Base-by-base conservation (phyloP, 192 early-diverging fungal genomes). In the Dispira parvispora region DNA sequence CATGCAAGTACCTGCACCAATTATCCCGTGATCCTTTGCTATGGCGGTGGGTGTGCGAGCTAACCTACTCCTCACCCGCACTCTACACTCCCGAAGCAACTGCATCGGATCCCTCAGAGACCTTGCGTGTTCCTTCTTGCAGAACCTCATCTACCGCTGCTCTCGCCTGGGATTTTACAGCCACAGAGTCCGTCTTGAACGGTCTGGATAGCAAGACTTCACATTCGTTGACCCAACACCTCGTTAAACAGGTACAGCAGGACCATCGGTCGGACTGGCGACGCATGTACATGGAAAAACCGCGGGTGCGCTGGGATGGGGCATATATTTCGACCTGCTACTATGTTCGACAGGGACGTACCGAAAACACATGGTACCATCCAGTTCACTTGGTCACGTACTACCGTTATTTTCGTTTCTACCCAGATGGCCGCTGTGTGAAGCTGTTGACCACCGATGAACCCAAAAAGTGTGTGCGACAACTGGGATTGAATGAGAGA, bases 341-440 rank as follows among this genome's bases (percentile, higher is more conserved):
- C 61, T 69, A 73, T 50, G 45, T 66, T 14, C 71, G 71, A 8
- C 60, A 52, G 43, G 71, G 71, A 13, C 61, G 63, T 32, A 64
- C 46, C 18, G 63, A 68, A 38, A 44, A 61, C n/a, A 52, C 43
- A 2, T 73, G 49, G 56, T 67, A 73, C 71, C 65, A 67, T 18
- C 71, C 71, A 0, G 64, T 64, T 21, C 67, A 69, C 46, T 46
- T 73, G 10, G 65, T 72, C 18, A 63, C 71, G 23, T 72, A 72
- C 50, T 72, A 54, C 55, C 63, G 71, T 20, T 72, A 68, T 55
- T 14, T 69, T 8, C 71, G 71, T 14, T 72, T 72, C 45, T 69
- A 54, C 61, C 26, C 32, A 6, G 66, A 62, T 18, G 62, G 62
- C 38, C 47, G 63, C 12, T 63, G 64, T 42, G 12, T 63, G n/a